Evolutionary conservation across 495 filamentous ascomycete genomes (phyloP).

Genomic region (Stereocaulon alpinum): DNA sequence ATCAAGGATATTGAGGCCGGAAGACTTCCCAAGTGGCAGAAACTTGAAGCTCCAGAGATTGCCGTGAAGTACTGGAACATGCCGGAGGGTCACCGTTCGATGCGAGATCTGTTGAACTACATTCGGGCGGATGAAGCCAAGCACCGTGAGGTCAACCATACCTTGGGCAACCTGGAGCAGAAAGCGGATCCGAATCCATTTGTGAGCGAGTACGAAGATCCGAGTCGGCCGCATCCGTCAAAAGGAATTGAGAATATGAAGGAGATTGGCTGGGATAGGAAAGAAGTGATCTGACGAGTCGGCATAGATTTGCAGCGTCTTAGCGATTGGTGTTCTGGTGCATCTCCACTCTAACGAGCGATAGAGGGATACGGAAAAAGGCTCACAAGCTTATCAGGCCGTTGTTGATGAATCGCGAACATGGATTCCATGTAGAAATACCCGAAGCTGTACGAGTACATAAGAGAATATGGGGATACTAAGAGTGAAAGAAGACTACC

Average conservation of each 20-base stretch:
- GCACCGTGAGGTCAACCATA: slow-evolving; percentile 96
- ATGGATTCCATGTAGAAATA: background rate
- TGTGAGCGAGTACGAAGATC: slow-evolving; percentile 60
- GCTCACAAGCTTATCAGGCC: background rate
- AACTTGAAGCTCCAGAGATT: slow-evolving; percentile 73
- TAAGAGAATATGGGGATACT: background rate
- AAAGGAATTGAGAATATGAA: slow-evolving; percentile 62
- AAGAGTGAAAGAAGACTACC: background rate
- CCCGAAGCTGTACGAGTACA: background rate
- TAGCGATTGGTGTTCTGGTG: slow-evolving; percentile 20
- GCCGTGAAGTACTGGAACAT: slow-evolving; percentile 88
- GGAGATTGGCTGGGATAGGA: slow-evolving; percentile 68
- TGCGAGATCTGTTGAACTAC: slow-evolving; percentile 79
- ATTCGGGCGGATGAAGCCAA: slow-evolving; percentile 93
- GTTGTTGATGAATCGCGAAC: background rate
- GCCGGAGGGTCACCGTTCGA: slow-evolving; percentile 70
- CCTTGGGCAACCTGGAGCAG: slow-evolving; percentile 74
- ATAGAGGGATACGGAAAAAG: background rate
- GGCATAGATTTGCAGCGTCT: slow-evolving; percentile 11
- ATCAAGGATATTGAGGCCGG: slow-evolving; percentile 80
- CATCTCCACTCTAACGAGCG: slow-evolving; percentile 16
- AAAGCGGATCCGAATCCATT: slow-evolving; percentile 85
- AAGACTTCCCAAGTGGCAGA: slow-evolving; percentile 70
- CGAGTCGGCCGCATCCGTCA: slow-evolving; percentile 49
- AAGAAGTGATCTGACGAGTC: slow-evolving; percentile 60